Evolutionary conservation across 768 basidiomycete species (phyloP), one percentile per base, ranked within the genome.

Genomic region (Leccinum rimulosum): DNA sequence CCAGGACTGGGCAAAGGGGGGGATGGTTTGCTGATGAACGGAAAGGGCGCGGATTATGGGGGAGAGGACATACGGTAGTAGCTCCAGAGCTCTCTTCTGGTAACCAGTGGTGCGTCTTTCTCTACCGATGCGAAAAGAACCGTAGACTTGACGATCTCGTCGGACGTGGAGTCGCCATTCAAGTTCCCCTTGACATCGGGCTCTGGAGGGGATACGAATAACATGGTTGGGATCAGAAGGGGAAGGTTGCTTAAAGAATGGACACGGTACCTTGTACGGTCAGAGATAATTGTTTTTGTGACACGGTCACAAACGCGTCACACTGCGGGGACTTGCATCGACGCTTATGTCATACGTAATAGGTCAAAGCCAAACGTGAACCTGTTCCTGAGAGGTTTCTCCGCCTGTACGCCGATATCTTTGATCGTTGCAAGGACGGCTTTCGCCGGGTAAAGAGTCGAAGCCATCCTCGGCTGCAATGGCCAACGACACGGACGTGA

Each of bases 41-140:
- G 25, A 12, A 15, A 8, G 33, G 33, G 25, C 33, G 52, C 6
- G 8, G 6, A 12, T 15, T 7, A 15, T 11, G 28, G 4, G 22
- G 36, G 11, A 2, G 6, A 6, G 38, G 19, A 57, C 68, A 50
- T 35, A 89, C 89, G 61, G 69, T 91, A 91, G 67, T 91, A 93
- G 55, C 84, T 84, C 91, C 90, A 93, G 8, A 93, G 74, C 68
- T 93, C 91, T 66, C 71, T 81, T 52, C 85, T 78, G 17, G 86
- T 89, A 5, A 91, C 89, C 9, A 87, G 68, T 0, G 90, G 90
- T 56, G 88, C 90, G 47, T 85, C 74, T 61, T 77, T 75, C 48
- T 60, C 69, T 40, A 81, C 74, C 0, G 76, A 71, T 0, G 78
- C 78, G 2, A 82, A 70, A 51, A 79, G 77, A 11, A 68, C 58